phyloP scores from a whole-genome alignment of 192 early-diverging fungal genomes.

The Lobulomyces angularis region DNA sequence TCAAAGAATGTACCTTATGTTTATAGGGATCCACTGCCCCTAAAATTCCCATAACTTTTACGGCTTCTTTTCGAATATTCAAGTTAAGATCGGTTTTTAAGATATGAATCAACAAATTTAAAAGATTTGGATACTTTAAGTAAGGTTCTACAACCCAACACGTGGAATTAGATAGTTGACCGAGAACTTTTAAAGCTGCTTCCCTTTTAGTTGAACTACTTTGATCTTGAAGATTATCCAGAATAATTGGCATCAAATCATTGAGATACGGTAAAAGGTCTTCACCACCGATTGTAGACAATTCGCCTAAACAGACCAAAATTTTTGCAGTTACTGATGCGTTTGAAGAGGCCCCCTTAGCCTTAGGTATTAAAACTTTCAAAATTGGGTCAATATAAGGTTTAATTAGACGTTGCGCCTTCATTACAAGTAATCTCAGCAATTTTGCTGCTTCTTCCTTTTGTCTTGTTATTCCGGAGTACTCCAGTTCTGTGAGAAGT shows the following conservation, averaged over 20 bases:
- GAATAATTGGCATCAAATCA: conserved; percentile 70
- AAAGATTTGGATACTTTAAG: conserved; percentile 67
- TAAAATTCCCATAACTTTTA: conserved; percentile 83
- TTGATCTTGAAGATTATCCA: conserved; percentile 80
- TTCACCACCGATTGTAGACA: conserved; percentile 72
- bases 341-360: conserved; percentile 61
- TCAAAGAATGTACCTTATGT: no score
- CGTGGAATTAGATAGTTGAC: conserved; percentile 76
- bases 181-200: conserved; percentile 75
- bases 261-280: conserved; percentile 71
- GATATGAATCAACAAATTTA: conserved; percentile 63
- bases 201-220: conserved; percentile 70
- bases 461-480: conserved; percentile 65
- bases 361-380: conserved; percentile 69
- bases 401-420: conserved; percentile 69
- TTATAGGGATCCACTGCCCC: conserved; percentile 90
- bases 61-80: conserved; percentile 63
- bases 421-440: conserved; percentile 59
- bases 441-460: conserved; percentile 77
- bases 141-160: conserved; percentile 84
- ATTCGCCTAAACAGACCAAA: conserved; percentile 67
- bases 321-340: conserved; percentile 68
- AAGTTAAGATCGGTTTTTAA: conserved; percentile 68
- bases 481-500: conserved; percentile 83
- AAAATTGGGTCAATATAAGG: conserved; percentile 85